Conservation (phyloP, 2,329 filamentous ascomycete genomes). For the Amylocarpus encephaloides region DNA sequence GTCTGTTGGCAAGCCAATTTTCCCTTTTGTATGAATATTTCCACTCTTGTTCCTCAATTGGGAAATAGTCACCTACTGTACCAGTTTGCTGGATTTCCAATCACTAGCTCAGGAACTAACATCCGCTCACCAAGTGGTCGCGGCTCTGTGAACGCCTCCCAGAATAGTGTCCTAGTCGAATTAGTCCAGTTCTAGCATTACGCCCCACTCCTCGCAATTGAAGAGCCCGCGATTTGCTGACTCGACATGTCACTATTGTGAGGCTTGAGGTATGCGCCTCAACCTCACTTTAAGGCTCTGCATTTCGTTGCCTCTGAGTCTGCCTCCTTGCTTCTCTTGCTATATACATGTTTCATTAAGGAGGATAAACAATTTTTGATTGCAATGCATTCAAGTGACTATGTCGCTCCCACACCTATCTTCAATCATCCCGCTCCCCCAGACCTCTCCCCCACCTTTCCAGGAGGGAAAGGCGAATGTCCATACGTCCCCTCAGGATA, state of each 20-base stretch:
- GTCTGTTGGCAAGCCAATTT: neutral
- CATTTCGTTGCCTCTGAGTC: neutral
- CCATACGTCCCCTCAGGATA: constrained; percentile 2
- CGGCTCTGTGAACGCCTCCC: neutral
- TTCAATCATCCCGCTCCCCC: constrained; percentile 8
- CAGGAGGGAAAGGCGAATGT: constrained; percentile 10
- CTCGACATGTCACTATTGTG: neutral
- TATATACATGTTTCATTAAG: neutral
- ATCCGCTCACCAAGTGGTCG: too few species aligned
- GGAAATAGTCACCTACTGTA: neutral
- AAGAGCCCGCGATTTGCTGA: neutral
- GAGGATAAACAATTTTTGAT: neutral
- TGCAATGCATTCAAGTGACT: constrained; percentile 16
- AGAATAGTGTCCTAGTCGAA: neutral
- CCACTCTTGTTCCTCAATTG: neutral
- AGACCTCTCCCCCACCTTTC: constrained; percentile 3
- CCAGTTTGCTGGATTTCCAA: neutral
- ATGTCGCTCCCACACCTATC: constrained; percentile 12
- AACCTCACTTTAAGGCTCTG: neutral
- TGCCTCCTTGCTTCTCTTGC: neutral
- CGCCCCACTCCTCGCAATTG: neutral
- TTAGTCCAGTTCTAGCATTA: neutral
- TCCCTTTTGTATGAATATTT: neutral
- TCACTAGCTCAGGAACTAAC: too few species aligned
- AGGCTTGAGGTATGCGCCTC: neutral